Percentiles rank a stretch among this genome's conserved stretches.
Conservation (phyloP, 2,329 filamentous ascomycete species). For the Graphilbum sp. region DNA sequence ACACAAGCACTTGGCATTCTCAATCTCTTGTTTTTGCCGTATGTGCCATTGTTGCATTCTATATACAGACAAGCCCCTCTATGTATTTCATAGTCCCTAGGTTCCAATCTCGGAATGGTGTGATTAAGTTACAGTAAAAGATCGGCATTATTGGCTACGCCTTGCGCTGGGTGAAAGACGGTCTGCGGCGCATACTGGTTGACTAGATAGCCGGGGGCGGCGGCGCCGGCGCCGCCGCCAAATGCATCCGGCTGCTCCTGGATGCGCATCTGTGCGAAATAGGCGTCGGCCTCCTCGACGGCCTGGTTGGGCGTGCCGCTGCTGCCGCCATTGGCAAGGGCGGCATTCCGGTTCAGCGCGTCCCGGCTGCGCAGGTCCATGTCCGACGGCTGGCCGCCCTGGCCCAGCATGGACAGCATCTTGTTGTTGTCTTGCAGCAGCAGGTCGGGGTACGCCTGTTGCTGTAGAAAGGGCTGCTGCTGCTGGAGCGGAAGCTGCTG, state of each 20-base stretch:
- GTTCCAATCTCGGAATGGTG: no score
- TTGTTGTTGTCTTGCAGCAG: constrained; percentile 36
- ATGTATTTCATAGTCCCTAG: no score
- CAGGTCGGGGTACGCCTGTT: constrained; percentile 1
- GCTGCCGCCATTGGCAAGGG: constrained; percentile 6
- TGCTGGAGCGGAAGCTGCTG: constrained; percentile 4
- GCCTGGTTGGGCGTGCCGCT: constrained; percentile 35
- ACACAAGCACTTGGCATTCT: no score
- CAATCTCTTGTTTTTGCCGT: no score
- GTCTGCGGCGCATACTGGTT: constrained; percentile 69
- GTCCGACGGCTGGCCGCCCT: constrained; percentile 33
- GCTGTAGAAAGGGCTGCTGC: constrained; percentile 2
- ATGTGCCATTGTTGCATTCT: no score
- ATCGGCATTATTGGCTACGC: constrained; percentile 51
- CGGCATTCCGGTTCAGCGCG: constrained; percentile 1
- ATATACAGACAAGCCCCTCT: no score
- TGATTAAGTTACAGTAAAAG: constrained; percentile 44
- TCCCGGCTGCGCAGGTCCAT: constrained; percentile 26
- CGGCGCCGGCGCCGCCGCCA: constrained; percentile 35
- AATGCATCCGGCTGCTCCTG: constrained; percentile 49
- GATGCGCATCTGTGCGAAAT: constrained; percentile 67
- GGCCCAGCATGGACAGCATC: constrained; percentile 41
- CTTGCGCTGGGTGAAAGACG: constrained; percentile 52
- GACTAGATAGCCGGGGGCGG: constrained; percentile 49
- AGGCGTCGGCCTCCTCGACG: constrained; percentile 72